Evolutionary conservation across 2,329 filamentous ascomycete genomes (phyloP), one percentile per base, ranked within the genome.

Genomic region (Diaporthe ampelina): DNA sequence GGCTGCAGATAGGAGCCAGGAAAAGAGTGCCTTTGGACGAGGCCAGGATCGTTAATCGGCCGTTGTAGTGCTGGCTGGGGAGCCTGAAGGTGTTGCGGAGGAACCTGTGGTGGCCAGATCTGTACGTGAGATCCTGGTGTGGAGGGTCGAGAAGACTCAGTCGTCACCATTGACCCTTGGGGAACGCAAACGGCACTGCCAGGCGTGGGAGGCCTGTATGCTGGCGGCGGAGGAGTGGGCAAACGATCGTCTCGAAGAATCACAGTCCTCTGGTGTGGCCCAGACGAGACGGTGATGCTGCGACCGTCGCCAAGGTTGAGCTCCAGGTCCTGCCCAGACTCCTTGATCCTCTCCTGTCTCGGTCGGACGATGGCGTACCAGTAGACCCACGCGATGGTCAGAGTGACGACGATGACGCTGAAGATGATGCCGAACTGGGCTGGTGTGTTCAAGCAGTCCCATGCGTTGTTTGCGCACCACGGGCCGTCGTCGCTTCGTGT

Each of bases 361-460:
- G 56, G 69, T 21, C 57, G 57, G 17, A 72, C 48, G 35, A 72
- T 32, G 21, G 69, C 50, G 17, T 80, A 84, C 78, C 82, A 86
- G 50, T 81, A 81, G 6, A 80, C 68, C 17, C 84, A 52, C 0
- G 78, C 74, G 3, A 85, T 54, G 17, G 81, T 74, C 5, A 77
- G 76, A 2, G 80, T 76, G 13, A 76, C 73, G 9, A 84, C 73
- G 10, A 83, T 72, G 19, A 81, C 77, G 73, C 82, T 83, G 73
- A 84, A 81, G 21, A 87, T 81, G 40, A 86, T 81, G 2, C 85
- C 85, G 29, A 81, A 82, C 45, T 85, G 80, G 57, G 85, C 79
- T 0, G 81, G 76, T 13, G 76, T 59, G 37, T 78, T 84, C n/a
- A 86, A 79, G 73, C 85, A 87, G 56, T 79, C 73, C 84, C 84